Percentiles rank a stretch among this genome's conserved stretches.
Evolutionary conservation across 495 filamentous ascomycete species (phyloP).

Genomic region (Penicillium herquei): DNA sequence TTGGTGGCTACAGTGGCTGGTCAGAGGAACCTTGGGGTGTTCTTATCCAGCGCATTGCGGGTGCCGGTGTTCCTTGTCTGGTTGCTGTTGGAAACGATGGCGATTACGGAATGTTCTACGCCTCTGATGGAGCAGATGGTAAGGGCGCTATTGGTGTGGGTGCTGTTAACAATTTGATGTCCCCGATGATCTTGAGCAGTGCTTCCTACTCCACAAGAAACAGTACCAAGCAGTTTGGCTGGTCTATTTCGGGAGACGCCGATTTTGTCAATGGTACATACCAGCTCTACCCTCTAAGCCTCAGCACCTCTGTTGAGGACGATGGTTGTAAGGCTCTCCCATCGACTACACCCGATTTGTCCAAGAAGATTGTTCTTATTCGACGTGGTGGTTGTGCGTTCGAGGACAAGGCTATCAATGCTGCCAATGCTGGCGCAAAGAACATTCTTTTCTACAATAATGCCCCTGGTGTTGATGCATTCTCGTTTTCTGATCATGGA

Average conservation of each 20-base stretch:
- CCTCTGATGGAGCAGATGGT: constrained; percentile 28
- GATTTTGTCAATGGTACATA: constrained; percentile 22
- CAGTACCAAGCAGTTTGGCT: constrained; percentile 16
- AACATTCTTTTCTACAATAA: constrained; percentile 54
- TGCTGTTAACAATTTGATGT: constrained; percentile 51
- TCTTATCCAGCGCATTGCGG: constrained; percentile 5
- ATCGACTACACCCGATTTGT: constrained; percentile 47
- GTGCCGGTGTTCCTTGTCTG: constrained; percentile 49
- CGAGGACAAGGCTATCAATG: constrained; percentile 47
- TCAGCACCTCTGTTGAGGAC: constrained; percentile 44
- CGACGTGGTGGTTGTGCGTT: constrained; percentile 53
- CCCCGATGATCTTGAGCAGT: constrained; percentile 11
- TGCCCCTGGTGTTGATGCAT: constrained; percentile 20
- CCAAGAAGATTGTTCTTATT: constrained; percentile 51
- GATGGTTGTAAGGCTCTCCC: constrained; percentile 47
- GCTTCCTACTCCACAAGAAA: constrained; percentile 16
- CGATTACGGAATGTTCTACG: constrained; percentile 49
- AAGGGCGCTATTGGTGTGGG: constrained; percentile 55
- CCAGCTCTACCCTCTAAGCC: constrained; percentile 46
- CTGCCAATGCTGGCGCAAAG: constrained; percentile 50
- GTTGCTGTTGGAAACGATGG: constrained; percentile 58
- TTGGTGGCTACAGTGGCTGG: constrained; percentile 57
- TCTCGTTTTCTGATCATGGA: constrained; percentile 11
- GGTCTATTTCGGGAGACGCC: constrained; percentile 5
- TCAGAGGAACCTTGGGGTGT: constrained; percentile 30